phyloP scores from a whole-genome alignment of 768 basidiomycete genomes.

The Lactarius hatsudake region DNA sequence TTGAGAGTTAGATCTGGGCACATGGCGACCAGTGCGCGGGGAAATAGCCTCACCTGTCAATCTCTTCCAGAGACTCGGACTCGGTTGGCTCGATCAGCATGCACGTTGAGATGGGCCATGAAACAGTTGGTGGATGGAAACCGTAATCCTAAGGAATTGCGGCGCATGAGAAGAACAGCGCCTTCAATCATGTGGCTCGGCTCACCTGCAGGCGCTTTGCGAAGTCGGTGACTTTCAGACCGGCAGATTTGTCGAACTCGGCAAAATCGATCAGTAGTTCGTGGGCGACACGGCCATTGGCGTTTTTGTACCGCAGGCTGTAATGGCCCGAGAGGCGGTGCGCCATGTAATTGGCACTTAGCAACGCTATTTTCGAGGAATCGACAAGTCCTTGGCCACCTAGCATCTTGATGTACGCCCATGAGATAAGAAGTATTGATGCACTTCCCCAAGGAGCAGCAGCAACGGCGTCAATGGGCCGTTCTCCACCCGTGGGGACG shows the following conservation, averaged over 20 bases:
- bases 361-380: slow-evolving; percentile 81
- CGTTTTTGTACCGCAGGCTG: slow-evolving; percentile 84
- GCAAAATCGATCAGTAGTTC: slow-evolving; percentile 93
- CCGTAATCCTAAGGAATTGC: slow-evolving; percentile 65
- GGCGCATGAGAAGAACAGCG: slow-evolving; percentile 7
- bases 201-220: slow-evolving; percentile 89
- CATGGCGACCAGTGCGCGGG: neutral
- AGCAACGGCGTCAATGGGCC: slow-evolving; percentile 83
- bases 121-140: slow-evolving; percentile 96
- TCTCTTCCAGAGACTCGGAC: slow-evolving; percentile 89
- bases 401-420: slow-evolving; percentile 99
- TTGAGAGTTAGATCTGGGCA: neutral
- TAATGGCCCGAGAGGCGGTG: slow-evolving; percentile 82
- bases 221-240: slow-evolving; percentile 92
- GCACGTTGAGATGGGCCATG: slow-evolving; percentile 96
- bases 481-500: slow-evolving; percentile 58
- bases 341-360: slow-evolving; percentile 98
- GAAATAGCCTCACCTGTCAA: slow-evolving; percentile 60
- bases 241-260: slow-evolving; percentile 89
- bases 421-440: slow-evolving; percentile 92
- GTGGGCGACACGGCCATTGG: slow-evolving; percentile 90
- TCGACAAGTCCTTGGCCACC: slow-evolving; percentile 87
- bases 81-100: slow-evolving; percentile 99
- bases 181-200: slow-evolving; percentile 13
- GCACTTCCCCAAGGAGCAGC: slow-evolving; percentile 94